Evolutionary conservation across 805 yeast species (phyloP).

Genomic region (Sugiyamaella americana): DNA sequence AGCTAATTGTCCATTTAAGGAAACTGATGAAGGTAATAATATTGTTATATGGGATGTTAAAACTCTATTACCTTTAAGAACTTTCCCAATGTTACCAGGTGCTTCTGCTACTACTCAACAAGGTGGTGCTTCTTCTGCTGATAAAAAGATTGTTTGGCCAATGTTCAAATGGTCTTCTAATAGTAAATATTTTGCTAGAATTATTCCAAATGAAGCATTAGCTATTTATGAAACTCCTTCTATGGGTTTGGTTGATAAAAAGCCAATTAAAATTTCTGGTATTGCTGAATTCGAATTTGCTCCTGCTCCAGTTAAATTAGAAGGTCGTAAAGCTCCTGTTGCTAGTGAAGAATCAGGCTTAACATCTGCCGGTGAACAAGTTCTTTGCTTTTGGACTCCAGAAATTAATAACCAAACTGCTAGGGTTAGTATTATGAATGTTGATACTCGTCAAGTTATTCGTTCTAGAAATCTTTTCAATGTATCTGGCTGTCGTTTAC

Average conservation of each 20-base stretch:
- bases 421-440: conserved; percentile 82
- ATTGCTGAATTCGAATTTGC: conserved; percentile 92
- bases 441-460: conserved; percentile 73
- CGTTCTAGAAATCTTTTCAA: conserved; percentile 93
- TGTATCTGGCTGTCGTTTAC: conserved; percentile 82
- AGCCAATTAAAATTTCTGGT: conserved; percentile 74
- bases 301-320: conserved; percentile 73
- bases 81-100: conserved; percentile 73
- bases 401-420: conserved; percentile 90
- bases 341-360: conserved; percentile 45
- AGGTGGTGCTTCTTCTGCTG: conserved; percentile 26
- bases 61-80: conserved; percentile 76
- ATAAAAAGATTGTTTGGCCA: conserved; percentile 82
- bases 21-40: conserved; percentile 87
- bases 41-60: conserved; percentile 87
- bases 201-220: conserved; percentile 80
- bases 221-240: conserved; percentile 79
- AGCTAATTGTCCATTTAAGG: conserved; percentile 72
- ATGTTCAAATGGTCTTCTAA: conserved; percentile 92
- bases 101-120: conserved; percentile 7
- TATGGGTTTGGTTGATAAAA: conserved; percentile 80
- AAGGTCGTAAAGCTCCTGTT: conserved; percentile 43
- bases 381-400: conserved; percentile 95
- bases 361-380: conserved; percentile 44
- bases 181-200: conserved; percentile 89